phyloP scores from a whole-genome alignment of 139 green algal species.

The Chlamydomonas urium region DNA sequence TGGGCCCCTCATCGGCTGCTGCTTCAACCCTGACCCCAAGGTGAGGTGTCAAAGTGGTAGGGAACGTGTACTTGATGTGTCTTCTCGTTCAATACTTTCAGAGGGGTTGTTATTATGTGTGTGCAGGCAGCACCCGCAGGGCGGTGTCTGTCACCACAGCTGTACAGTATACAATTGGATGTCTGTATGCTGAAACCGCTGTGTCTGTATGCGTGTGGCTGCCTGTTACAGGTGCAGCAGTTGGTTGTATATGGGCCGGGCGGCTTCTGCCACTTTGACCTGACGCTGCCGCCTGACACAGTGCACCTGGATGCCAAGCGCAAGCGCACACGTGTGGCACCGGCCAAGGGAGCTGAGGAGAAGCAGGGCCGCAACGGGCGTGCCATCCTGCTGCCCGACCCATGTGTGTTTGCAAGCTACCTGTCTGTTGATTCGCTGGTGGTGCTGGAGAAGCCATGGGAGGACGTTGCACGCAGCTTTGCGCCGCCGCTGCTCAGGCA shows the following conservation, averaged over 20 bases:
- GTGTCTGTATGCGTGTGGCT: no score
- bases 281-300: not conserved
- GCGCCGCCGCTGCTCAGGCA: constrained; percentile 30
- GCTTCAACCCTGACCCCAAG: constrained; percentile 11
- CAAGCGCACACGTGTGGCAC: constrained; percentile 2
- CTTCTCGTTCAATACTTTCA: no score
- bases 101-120: no score
- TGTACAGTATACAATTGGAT: no score
- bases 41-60: no score
- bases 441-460: constrained; percentile 42
- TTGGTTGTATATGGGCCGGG: constrained; percentile 25
- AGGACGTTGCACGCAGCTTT: constrained; percentile 27
- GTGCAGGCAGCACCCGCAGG: no score
- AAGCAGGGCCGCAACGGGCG: constrained; percentile 14
- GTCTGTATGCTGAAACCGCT: no score
- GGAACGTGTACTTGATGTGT: no score
- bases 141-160: no score
- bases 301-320: not conserved
- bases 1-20: constrained; percentile 14
- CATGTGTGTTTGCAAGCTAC: constrained; percentile 18
- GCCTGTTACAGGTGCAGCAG: not conserved
- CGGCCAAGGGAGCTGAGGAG: not conserved
- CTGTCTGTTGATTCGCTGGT: constrained; percentile 11
- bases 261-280: constrained; percentile 32
- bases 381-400: constrained; percentile 15